These are phyloP conservation scores for Gentiana straminea DNA, from an alignment of 257 asterid genomes.

Conservation along the genomic window DNA sequence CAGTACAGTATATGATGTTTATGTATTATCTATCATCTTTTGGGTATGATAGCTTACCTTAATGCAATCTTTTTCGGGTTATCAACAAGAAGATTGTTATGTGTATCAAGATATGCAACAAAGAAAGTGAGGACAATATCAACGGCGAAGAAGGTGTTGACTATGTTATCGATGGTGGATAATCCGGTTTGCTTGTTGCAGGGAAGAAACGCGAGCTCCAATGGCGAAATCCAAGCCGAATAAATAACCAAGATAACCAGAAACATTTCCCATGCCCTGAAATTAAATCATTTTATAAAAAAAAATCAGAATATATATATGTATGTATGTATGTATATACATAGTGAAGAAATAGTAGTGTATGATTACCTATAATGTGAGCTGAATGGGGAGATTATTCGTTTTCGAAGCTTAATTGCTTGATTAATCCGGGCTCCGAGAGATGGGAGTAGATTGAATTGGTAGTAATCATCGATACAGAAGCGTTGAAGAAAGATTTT, in stretches of 20 bases:
- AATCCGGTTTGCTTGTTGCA: slow-evolving; percentile 53
- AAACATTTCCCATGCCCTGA: slow-evolving; percentile 93
- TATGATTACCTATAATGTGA: slow-evolving; percentile 49
- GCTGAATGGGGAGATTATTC: slow-evolving; percentile 60
- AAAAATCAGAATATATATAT: slow-evolving; percentile 1
- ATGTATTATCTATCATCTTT: too few species aligned
- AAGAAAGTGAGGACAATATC: slow-evolving; percentile 83
- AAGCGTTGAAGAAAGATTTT: slow-evolving; percentile 51
- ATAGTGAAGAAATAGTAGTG: not conserved
- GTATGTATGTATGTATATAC: slow-evolving; percentile 2
- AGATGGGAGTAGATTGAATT: slow-evolving; percentile 67
- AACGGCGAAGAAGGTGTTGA: slow-evolving; percentile 62
- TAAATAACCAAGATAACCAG: slow-evolving; percentile 60
- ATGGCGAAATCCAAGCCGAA: slow-evolving; percentile 89
- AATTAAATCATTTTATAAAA: slow-evolving; percentile 1
- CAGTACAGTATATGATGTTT: too few species aligned
- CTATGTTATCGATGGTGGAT: slow-evolving; percentile 61
- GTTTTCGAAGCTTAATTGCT: slow-evolving; percentile 39
- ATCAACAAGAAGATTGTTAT: slow-evolving; percentile 62
- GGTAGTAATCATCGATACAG: slow-evolving; percentile 54
- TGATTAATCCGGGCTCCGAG: slow-evolving; percentile 74
- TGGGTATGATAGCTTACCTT: slow-evolving; percentile 36
- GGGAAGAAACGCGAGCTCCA: slow-evolving; percentile 69
- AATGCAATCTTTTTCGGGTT: slow-evolving; percentile 50
- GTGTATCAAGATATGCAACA: slow-evolving; percentile 66